These are phyloP conservation scores for Saitozyma sp. DNA, from an alignment of 768 basidiomycete species.

Conservation along the genomic window DNA sequence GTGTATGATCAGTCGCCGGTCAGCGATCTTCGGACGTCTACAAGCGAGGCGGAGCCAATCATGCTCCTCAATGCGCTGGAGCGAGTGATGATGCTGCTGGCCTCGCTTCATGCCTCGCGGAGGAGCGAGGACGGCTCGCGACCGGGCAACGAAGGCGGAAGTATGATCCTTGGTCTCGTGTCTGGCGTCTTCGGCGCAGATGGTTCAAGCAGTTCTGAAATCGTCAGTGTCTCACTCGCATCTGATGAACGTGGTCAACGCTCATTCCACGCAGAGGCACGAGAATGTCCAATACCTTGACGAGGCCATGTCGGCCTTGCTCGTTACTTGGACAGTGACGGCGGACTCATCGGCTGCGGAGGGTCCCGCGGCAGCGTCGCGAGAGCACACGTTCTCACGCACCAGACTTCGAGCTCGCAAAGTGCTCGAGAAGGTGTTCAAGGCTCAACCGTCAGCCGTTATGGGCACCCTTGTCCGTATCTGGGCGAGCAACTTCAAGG, in stretches of 20 bases:
- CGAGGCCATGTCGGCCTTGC: constrained; percentile 76
- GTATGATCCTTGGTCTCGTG: constrained; percentile 80
- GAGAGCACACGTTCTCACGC: constrained; percentile 62
- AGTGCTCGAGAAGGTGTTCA: constrained; percentile 82
- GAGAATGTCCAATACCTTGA: constrained; percentile 70
- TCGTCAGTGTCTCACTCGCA: neutral
- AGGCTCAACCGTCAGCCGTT: constrained; percentile 73
- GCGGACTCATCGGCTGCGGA: neutral
- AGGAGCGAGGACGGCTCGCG: constrained; percentile 25
- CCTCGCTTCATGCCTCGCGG: constrained; percentile 56
- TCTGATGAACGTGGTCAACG: neutral
- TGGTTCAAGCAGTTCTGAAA: constrained; percentile 26
- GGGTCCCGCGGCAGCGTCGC: constrained; percentile 7
- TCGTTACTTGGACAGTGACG: constrained; percentile 65
- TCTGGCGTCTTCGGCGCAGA: constrained; percentile 87
- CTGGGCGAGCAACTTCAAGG: constrained; percentile 64
- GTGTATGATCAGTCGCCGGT: too few species aligned
- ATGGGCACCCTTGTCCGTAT: constrained; percentile 79
- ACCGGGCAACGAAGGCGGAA: constrained; percentile 51
- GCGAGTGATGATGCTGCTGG: constrained; percentile 63
- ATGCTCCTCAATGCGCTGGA: constrained; percentile 84
- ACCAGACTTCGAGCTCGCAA: constrained; percentile 70
- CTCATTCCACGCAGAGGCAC: constrained; percentile 58
- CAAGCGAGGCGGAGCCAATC: constrained; percentile 57
- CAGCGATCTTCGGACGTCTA: constrained; percentile 3